Evolutionary conservation across 345 rosid genomes (phyloP).

Genomic region (Luvunga scandens): DNA sequence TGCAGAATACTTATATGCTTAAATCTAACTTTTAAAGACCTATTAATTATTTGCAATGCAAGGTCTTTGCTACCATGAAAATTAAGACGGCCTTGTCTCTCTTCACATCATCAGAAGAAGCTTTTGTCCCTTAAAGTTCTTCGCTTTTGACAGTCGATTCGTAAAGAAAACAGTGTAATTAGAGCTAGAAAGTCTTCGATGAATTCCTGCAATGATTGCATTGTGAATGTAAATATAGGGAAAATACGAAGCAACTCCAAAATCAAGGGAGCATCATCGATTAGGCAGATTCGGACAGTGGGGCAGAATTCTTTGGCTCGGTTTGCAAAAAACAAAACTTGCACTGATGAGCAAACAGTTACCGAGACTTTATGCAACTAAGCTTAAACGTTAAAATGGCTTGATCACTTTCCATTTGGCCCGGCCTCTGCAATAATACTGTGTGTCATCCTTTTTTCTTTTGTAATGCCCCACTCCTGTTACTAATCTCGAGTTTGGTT

Average conservation of each 20-base stretch:
- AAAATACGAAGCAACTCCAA: not conserved
- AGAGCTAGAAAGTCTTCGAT: too few species aligned
- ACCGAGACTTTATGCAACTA: not conserved
- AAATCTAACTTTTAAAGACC: not conserved
- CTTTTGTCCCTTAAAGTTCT: too few species aligned
- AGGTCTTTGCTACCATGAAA: not conserved
- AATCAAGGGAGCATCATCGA: not conserved
- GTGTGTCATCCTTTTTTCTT: too few species aligned
- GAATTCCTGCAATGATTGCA: not conserved
- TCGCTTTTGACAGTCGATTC: too few species aligned
- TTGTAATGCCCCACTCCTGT: too few species aligned
- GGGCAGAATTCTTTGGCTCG: not conserved
- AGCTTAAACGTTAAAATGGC: not conserved
- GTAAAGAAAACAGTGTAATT: too few species aligned
- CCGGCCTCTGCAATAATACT: too few species aligned
- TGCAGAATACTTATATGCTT: not conserved
- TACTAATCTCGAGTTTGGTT: too few species aligned
- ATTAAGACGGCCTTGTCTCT: not conserved
- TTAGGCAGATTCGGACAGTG: too few species aligned
- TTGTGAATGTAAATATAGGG: not conserved
- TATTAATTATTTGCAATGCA: not conserved
- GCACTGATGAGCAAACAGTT: not conserved
- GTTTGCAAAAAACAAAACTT: not conserved
- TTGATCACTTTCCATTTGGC: not conserved
- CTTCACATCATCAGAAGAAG: not conserved